Conservation (phyloP, 495 filamentous ascomycete genomes). For the Penicillium coprophilum region DNA sequence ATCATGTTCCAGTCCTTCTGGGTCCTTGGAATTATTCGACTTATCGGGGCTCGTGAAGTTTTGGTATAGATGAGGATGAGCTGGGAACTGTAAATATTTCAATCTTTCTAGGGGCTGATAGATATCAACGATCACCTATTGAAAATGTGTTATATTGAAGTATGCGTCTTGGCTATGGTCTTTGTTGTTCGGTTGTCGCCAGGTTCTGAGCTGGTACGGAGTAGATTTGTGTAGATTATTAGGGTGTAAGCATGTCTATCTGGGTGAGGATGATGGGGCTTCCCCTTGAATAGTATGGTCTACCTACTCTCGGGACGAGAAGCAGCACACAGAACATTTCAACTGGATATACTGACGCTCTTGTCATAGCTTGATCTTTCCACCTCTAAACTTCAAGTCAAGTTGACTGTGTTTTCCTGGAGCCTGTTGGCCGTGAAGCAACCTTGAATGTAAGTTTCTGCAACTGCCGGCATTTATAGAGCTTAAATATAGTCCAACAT, state of each 20-base stretch:
- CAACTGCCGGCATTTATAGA: not conserved
- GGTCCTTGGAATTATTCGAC: conserved; percentile 91
- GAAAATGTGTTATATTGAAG: not conserved
- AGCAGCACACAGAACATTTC: not conserved
- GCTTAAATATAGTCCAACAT: not conserved
- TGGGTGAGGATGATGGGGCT: not conserved
- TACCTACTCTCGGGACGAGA: not conserved
- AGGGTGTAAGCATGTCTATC: not conserved
- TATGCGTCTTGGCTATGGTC: not conserved
- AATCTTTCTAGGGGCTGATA: not conserved
- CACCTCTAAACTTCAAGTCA: no score
- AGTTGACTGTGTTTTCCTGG: not conserved
- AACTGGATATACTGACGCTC: not conserved
- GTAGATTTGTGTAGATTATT: not conserved
- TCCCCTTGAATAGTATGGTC: not conserved
- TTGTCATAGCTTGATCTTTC: not conserved
- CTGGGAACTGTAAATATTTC: not conserved
- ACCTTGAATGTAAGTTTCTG: not conserved
- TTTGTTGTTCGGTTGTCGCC: not conserved
- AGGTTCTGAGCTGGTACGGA: no score
- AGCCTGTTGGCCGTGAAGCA: not conserved
- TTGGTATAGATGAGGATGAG: not conserved
- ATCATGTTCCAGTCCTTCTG: conserved; percentile 88
- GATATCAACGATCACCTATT: not conserved
- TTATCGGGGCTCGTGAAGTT: conserved; percentile 68